Evolutionary conservation across 371 early-diverging fungal species (phyloP).

Genomic region (Saksenaea oblongispora): DNA sequence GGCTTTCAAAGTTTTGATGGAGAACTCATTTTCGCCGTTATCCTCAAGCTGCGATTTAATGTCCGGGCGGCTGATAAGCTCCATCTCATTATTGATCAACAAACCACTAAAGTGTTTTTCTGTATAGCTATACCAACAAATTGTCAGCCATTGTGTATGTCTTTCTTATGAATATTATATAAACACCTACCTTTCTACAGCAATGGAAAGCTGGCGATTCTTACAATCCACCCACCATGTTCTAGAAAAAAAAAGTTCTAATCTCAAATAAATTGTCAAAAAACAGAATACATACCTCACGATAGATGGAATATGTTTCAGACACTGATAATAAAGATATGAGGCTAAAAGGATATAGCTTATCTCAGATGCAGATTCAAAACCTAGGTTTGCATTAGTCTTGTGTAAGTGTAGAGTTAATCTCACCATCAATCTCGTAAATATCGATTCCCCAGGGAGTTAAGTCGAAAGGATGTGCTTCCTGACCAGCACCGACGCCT

Average conservation of each 20-base stretch:
- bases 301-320: constrained; percentile 72
- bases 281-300: constrained; percentile 40
- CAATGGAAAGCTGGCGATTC: constrained; percentile 72
- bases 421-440: constrained; percentile 63
- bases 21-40: constrained; percentile 57
- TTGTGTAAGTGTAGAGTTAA: background rate
- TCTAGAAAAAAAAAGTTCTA: constrained; percentile 12
- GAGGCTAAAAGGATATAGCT: constrained; percentile 70
- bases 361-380: constrained; percentile 55
- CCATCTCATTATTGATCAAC: constrained; percentile 70
- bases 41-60: constrained; percentile 48
- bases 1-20: constrained; percentile 68
- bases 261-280: too few species aligned
- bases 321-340: constrained; percentile 70
- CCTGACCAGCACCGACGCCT: constrained; percentile 55
- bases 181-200: constrained; percentile 62
- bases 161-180: background rate
- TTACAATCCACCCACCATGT: constrained; percentile 85
- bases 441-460: constrained; percentile 69
- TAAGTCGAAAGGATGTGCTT: constrained; percentile 64
- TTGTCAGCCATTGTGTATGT: background rate
- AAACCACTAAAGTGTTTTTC: constrained; percentile 70
- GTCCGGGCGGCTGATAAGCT: constrained; percentile 49
- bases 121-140: constrained; percentile 53
- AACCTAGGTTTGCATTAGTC: constrained; percentile 23